Conservation (phyloP, 345 rosid species). For the Moringa oleifera region DNA sequence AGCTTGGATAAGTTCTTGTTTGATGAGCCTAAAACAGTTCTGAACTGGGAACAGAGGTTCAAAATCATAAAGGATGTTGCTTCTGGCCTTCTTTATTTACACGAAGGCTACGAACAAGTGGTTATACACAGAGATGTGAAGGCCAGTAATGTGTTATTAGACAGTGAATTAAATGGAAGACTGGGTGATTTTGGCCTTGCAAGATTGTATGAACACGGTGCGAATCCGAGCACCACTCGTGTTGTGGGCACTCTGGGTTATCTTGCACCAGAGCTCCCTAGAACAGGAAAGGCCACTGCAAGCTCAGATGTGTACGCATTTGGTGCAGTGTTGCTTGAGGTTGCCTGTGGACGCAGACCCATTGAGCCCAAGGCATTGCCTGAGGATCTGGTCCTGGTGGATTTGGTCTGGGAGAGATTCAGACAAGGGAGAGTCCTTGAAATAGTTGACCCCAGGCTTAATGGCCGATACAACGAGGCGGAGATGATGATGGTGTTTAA, state of each 20-base stretch:
- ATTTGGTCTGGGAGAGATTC: conserved; percentile 72
- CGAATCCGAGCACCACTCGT: conserved; percentile 74
- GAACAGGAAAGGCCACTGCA: conserved; percentile 71
- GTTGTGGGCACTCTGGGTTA: conserved; percentile 93
- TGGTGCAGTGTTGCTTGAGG: conserved; percentile 84
- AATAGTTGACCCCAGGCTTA: conserved; percentile 45
- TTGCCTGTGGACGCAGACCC: conserved; percentile 78
- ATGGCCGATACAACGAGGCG: conserved; percentile 36
- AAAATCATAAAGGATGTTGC: conserved; percentile 68
- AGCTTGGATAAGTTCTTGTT: conserved; percentile 78
- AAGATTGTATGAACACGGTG: conserved; percentile 69
- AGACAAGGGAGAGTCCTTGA: conserved; percentile 41
- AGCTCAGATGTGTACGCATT: conserved; percentile 86
- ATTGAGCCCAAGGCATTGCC: conserved; percentile 67
- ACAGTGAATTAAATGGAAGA: conserved; percentile 67
- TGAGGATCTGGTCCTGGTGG: conserved; percentile 76
- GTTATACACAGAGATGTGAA: conserved; percentile 89
- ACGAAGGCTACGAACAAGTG: conserved; percentile 82
- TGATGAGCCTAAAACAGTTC: conserved; percentile 41
- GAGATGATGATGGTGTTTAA: conserved; percentile 51
- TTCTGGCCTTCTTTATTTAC: conserved; percentile 74
- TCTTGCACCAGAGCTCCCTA: conserved; percentile 80
- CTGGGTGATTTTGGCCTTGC: conserved; percentile 95
- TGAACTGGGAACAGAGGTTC: conserved; percentile 76
- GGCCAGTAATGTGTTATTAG: conserved; percentile 80